Conservation (phyloP, 2,329 filamentous ascomycete genomes). For the Ramichloridium luteum region DNA sequence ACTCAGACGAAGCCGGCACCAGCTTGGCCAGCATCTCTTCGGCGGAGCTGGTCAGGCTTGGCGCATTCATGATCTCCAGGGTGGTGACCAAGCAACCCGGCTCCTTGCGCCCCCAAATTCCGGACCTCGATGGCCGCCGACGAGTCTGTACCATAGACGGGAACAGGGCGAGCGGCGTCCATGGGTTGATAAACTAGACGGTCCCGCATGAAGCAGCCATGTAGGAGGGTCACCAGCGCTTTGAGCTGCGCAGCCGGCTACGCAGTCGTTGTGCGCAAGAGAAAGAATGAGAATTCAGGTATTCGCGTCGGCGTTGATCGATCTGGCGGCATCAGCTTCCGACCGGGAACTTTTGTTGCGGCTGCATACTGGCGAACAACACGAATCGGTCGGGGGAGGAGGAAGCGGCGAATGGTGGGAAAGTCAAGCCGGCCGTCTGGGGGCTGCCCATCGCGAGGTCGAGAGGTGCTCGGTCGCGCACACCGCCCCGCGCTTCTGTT, state of each 20-base stretch:
- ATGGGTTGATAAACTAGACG: neutral
- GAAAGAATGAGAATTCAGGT: neutral
- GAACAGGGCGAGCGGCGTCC: neutral
- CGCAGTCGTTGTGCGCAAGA: neutral
- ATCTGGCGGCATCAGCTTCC: too few relatives aligned
- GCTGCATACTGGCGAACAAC: neutral
- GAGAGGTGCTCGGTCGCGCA: too few relatives aligned
- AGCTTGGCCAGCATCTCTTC: neutral
- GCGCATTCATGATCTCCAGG: neutral
- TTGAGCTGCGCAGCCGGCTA: neutral
- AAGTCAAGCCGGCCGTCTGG: too few relatives aligned
- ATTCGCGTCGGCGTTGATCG: neutral
- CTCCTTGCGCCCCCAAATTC: neutral
- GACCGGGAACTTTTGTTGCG: constrained; percentile 1
- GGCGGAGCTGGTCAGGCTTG: neutral
- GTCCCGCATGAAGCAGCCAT: neutral
- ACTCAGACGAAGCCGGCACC: too few relatives aligned
- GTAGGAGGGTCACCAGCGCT: neutral
- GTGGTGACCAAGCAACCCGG: constrained; percentile 1
- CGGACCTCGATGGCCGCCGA: neutral
- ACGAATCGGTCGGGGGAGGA: neutral
- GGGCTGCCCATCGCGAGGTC: too few relatives aligned
- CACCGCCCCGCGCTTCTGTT: too few relatives aligned
- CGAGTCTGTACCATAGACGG: neutral
- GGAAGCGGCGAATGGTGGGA: neutral